phyloP scores from a whole-genome alignment of 768 basidiomycete genomes.

The Calocybe cyanea region DNA sequence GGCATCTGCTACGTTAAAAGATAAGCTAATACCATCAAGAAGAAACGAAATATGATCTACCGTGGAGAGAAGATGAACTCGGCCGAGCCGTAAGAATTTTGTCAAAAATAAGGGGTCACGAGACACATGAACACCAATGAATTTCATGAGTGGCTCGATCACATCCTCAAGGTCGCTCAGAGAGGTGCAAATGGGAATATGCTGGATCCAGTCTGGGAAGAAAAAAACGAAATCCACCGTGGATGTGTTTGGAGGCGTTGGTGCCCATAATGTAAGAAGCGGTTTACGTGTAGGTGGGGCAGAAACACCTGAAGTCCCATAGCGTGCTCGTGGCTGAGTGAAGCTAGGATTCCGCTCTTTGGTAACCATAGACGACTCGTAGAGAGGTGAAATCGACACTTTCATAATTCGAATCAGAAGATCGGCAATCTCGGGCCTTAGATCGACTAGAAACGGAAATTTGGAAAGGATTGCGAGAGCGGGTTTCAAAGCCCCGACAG shows the following conservation, averaged over 20 bases:
- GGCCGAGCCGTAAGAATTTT: slow-evolving; percentile 77
- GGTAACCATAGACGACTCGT: slow-evolving; percentile 45
- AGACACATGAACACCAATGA: slow-evolving; percentile 77
- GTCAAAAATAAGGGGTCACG: slow-evolving; percentile 76
- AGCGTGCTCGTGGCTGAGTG: slow-evolving; percentile 59
- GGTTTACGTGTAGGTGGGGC: slow-evolving; percentile 56
- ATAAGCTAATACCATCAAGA: neutral
- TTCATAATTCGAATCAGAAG: slow-evolving; percentile 75
- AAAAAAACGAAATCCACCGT: slow-evolving; percentile 85
- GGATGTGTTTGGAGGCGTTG: slow-evolving; percentile 75
- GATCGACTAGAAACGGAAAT: slow-evolving; percentile 82
- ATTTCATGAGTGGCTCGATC: slow-evolving; percentile 74
- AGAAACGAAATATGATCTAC: slow-evolving; percentile 30
- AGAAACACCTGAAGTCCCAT: slow-evolving; percentile 51
- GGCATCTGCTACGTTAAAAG: slow-evolving; percentile 29
- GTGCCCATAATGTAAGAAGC: slow-evolving; percentile 71
- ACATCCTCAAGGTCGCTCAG: slow-evolving; percentile 72
- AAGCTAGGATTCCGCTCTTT: slow-evolving; percentile 65
- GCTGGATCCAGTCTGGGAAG: slow-evolving; percentile 78
- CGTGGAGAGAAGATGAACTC: slow-evolving; percentile 54
- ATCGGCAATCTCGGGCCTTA: slow-evolving; percentile 81
- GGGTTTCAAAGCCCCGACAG: slow-evolving; percentile 79
- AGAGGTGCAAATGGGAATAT: slow-evolving; percentile 59
- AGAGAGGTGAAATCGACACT: slow-evolving; percentile 66
- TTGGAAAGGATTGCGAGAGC: slow-evolving; percentile 75